phyloP scores from a whole-genome alignment of 192 early-diverging fungal genomes.

The Coemansia sp. region DNA sequence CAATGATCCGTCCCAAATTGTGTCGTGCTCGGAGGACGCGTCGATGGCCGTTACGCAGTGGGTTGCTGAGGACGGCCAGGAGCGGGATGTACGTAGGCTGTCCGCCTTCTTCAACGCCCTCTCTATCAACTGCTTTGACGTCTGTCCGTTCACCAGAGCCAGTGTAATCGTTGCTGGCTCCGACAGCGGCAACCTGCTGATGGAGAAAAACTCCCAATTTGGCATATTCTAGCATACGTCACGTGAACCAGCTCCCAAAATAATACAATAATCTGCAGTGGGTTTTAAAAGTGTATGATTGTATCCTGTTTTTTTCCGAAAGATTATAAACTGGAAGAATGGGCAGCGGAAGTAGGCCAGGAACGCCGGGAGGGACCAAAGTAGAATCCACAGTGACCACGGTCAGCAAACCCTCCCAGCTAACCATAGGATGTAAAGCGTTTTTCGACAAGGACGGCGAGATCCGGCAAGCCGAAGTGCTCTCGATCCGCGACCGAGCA shows the following conservation, averaged over 20 bases:
- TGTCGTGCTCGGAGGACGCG: constrained; percentile 53
- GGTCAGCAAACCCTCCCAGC: constrained; percentile 23
- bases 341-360: constrained; percentile 42
- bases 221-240: constrained; percentile 8
- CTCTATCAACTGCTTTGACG: constrained; percentile 47
- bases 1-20: constrained; percentile 22
- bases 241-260: background rate
- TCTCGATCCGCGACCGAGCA: constrained; percentile 65
- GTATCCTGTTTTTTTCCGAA: background rate
- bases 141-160: constrained; percentile 36
- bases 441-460: constrained; percentile 63
- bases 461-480: constrained; percentile 80
- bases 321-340: constrained; percentile 11
- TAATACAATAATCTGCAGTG: background rate
- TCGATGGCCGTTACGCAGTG: constrained; percentile 46
- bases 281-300: background rate
- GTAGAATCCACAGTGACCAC: constrained; percentile 19
- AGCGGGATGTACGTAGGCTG: constrained; percentile 17
- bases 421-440: constrained; percentile 61
- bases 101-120: constrained; percentile 45
- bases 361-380: constrained; percentile 36
- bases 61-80: constrained; percentile 1
- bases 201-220: constrained; percentile 21
- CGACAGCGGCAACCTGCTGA: constrained; percentile 48
- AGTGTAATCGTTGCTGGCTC: constrained; percentile 49